Conservation (phyloP, 2,329 filamentous ascomycete species). For the Cladosporium sp. region DNA sequence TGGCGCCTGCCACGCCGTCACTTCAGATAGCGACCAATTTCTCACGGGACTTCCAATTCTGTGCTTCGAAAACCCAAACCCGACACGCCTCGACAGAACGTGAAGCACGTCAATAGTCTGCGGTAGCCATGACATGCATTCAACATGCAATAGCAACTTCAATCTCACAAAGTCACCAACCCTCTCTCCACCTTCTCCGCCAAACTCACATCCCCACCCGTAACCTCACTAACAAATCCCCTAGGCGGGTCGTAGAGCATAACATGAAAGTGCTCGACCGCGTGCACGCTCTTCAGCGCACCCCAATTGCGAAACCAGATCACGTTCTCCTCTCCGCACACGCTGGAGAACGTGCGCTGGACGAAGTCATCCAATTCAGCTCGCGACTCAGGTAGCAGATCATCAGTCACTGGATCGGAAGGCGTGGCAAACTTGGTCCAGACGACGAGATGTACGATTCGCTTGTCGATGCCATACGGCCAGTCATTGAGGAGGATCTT, state of each 20-base stretch:
- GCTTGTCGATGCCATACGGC: slow-evolving; percentile 79
- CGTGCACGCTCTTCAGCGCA: slow-evolving; percentile 75
- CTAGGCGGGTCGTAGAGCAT: slow-evolving; percentile 64
- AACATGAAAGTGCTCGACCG: slow-evolving; percentile 91
- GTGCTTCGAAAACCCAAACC: no score
- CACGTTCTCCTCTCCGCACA: slow-evolving; percentile 44
- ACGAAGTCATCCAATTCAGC: slow-evolving; percentile 69
- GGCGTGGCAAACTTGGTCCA: slow-evolving; percentile 87
- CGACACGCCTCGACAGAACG: no score
- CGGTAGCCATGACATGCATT: no score
- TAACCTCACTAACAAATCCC: slow-evolving; percentile 66
- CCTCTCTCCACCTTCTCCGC: slow-evolving; percentile 22
- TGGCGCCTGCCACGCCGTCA: no score
- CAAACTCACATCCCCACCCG: slow-evolving; percentile 68
- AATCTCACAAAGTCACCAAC: background rate
- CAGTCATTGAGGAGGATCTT: slow-evolving; percentile 86
- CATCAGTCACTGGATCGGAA: slow-evolving; percentile 62
- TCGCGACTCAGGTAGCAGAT: slow-evolving; percentile 62
- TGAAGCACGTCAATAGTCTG: no score
- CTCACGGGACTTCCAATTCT: no score
- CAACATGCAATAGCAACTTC: background rate
- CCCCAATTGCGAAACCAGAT: slow-evolving; percentile 95
- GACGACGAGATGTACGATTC: slow-evolving; percentile 79
- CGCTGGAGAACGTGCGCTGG: slow-evolving; percentile 55
- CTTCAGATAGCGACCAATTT: no score